These are phyloP conservation scores for Teratosphaeria epicoccoides DNA, from an alignment of 2,329 filamentous ascomycete species.

Conservation along the genomic window DNA sequence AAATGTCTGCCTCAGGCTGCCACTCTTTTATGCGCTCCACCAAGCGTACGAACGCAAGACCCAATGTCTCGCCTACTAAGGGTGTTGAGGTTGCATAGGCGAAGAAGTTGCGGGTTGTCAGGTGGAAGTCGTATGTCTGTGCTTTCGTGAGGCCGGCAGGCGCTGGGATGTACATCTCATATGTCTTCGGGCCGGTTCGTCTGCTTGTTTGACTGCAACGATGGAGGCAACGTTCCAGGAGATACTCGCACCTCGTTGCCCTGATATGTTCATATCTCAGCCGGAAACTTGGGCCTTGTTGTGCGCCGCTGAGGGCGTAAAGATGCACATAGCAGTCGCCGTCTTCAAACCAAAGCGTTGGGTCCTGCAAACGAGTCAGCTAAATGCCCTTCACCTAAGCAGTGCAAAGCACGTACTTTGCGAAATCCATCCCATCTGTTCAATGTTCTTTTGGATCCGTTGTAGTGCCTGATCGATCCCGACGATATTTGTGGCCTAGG, in stretches of 20 bases:
- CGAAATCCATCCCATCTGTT: slow-evolving; percentile 11
- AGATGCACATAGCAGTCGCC: slow-evolving; percentile 63
- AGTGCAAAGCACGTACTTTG: slow-evolving; percentile 3
- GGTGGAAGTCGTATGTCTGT: slow-evolving; percentile 51
- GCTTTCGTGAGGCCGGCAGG: slow-evolving; percentile 44
- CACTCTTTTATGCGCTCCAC: slow-evolving; percentile 49
- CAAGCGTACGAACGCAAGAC: slow-evolving; percentile 53
- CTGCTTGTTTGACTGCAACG: neutral
- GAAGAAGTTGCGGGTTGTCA: slow-evolving; percentile 64
- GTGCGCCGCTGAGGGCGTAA: slow-evolving; percentile 54
- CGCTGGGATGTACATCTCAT: slow-evolving; percentile 60
- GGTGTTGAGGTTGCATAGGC: slow-evolving; percentile 58
- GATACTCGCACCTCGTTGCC: slow-evolving; percentile 46
- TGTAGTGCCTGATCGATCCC: slow-evolving; percentile 5
- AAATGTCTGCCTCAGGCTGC: slow-evolving; percentile 25
- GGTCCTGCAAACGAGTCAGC: slow-evolving; percentile 43
- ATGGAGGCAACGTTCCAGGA: slow-evolving; percentile 42
- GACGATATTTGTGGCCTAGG: neutral
- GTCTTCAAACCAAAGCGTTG: slow-evolving; percentile 57
- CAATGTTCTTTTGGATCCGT: slow-evolving; percentile 1
- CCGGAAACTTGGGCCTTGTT: slow-evolving; percentile 56
- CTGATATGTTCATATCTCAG: slow-evolving; percentile 51
- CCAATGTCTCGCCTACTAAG: slow-evolving; percentile 57
- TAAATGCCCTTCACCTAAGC: slow-evolving; percentile 2
- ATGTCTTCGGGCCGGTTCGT: slow-evolving; percentile 10